Evolutionary conservation across 495 filamentous ascomycete genomes (phyloP).

Genomic region (Aspergillus affinis): DNA sequence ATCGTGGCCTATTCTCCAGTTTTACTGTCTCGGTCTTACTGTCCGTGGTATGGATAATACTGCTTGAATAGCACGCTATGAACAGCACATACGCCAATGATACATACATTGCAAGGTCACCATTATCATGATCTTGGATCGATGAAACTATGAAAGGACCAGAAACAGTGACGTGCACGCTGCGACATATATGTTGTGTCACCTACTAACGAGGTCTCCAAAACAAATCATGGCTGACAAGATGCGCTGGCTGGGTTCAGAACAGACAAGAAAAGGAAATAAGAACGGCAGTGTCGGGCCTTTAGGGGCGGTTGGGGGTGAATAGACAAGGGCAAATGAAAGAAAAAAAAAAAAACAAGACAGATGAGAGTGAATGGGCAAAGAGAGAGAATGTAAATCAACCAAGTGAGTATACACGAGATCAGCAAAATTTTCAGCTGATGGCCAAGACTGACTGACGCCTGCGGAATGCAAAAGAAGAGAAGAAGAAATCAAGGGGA

Average conservation of each 20-base stretch:
- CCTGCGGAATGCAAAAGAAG: constrained; percentile 51
- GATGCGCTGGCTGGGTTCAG: constrained; percentile 16
- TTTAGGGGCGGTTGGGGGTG: constrained; percentile 18
- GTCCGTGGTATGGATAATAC: neutral
- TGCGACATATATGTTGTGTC: constrained; percentile 23
- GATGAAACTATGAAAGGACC: constrained; percentile 24
- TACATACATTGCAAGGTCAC: constrained; percentile 36
- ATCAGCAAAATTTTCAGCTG: constrained; percentile 38
- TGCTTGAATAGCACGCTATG: constrained; percentile 29
- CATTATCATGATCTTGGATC: constrained; percentile 19
- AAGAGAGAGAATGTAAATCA: constrained; percentile 30
- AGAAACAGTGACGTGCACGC: constrained; percentile 25
- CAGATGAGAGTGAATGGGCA: constrained; percentile 21
- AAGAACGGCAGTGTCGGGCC: constrained; percentile 22
- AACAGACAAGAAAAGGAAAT: constrained; percentile 8
- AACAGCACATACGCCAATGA: constrained; percentile 35
- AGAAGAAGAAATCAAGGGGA: constrained; percentile 30
- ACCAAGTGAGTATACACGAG: constrained; percentile 35
- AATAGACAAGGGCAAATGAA: constrained; percentile 25
- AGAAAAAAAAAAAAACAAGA: constrained; percentile 23
- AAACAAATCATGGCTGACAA: constrained; percentile 26
- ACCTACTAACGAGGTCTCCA: constrained; percentile 25
- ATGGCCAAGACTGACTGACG: constrained; percentile 47
- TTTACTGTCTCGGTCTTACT: too few relatives aligned
- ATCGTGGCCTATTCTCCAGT: too few relatives aligned